phyloP scores from a whole-genome alignment of 1,284 basidiomycete genomes.

The Microbotryum intermedium region DNA sequence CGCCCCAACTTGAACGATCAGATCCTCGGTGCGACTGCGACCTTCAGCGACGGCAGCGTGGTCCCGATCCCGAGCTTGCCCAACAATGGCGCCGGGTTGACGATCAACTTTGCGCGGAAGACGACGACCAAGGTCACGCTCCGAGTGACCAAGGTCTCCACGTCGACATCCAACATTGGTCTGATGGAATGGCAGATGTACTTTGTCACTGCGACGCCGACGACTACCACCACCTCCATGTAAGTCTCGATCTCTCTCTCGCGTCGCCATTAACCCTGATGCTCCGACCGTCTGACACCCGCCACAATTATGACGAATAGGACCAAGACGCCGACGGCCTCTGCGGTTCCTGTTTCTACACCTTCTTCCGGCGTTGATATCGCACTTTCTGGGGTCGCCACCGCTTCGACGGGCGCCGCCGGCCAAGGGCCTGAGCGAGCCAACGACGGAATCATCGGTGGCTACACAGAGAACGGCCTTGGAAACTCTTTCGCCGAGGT shows the following conservation, averaged over 20 bases:
- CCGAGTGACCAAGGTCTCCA: too few relatives aligned
- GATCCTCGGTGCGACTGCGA: background rate
- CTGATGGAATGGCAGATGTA: slow-evolving; percentile 15
- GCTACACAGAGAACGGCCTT: background rate
- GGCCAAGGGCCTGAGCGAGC: background rate
- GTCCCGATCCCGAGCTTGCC: background rate
- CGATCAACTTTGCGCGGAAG: background rate
- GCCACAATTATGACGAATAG: too few relatives aligned
- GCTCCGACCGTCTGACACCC: too few relatives aligned
- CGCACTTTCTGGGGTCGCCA: background rate
- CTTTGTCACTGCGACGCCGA: background rate
- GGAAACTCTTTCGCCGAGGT: background rate
- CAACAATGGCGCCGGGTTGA: background rate
- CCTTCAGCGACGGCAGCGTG: background rate
- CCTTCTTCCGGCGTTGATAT: background rate
- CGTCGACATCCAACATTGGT: slow-evolving; percentile 3
- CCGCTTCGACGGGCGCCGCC: background rate
- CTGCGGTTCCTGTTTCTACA: background rate
- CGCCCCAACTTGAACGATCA: background rate
- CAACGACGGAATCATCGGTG: background rate
- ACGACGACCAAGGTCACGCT: too few relatives aligned
- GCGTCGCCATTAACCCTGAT: background rate
- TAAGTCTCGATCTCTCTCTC: background rate
- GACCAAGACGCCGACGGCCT: too few relatives aligned
- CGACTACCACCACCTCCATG: too few relatives aligned